Conservation (phyloP, 257 asterid species). For the Solanum lignicaule region DNA sequence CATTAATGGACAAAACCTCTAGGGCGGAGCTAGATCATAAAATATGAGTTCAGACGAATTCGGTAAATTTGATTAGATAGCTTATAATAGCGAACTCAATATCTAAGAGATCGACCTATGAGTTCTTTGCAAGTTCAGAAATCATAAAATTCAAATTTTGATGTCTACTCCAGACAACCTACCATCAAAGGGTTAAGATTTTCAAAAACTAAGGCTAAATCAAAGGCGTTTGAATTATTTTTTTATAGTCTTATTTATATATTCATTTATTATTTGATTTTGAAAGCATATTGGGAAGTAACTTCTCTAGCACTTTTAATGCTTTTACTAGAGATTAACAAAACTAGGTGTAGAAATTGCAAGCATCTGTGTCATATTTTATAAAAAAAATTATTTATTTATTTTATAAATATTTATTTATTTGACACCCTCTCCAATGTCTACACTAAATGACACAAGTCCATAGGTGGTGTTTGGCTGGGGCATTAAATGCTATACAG, state of each 20-base stretch:
- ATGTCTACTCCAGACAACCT: rapidly evolving
- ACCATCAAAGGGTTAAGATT: not conserved
- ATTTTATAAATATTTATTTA: not conserved
- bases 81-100: not conserved
- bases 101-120: not conserved
- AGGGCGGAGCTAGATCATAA: not conserved
- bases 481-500: conserved; percentile 26
- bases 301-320: conserved; percentile 36
- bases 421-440: conserved; percentile 30
- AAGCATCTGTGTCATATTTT: conserved; percentile 3
- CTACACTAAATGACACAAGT: conserved; percentile 32
- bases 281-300: conserved; percentile 25
- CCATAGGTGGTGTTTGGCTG: conserved; percentile 30
- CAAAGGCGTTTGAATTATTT: conserved; percentile 18
- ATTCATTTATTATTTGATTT: not conserved
- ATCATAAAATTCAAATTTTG: not conserved
- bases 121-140: not conserved
- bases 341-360: conserved; percentile 21
- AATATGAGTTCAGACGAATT: not conserved
- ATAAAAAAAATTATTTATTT: not conserved
- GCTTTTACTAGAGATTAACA: conserved; percentile 15
- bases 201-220: conserved; percentile 77
- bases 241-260: not conserved
- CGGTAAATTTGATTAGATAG: not conserved
- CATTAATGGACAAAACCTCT: not conserved